A percentile compares a stretch with the other conserved stretches of the same genome.
These are phyloP conservation scores for Rutidosis leptorrhynchoides DNA, from an alignment of 129 eudicot genomes.

Conservation along the genomic window DNA sequence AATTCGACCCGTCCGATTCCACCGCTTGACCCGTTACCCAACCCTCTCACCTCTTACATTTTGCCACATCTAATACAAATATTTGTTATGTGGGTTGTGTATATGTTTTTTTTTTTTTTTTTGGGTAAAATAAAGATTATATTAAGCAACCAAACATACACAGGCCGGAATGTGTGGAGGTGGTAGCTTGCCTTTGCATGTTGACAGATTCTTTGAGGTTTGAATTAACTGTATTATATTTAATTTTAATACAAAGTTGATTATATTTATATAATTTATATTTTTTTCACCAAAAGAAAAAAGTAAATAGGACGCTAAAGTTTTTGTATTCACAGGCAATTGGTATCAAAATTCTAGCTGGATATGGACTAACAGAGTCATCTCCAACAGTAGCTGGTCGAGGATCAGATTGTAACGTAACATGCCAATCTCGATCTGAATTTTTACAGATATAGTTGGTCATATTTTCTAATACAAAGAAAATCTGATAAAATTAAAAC, in stretches of 20 bases:
- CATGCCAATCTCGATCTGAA: slow-evolving; percentile 4
- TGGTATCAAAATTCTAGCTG: slow-evolving; percentile 69
- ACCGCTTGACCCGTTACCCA: background rate
- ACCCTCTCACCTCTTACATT: background rate
- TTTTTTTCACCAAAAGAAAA: no score
- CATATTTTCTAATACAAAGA: background rate
- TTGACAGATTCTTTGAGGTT: slow-evolving; percentile 95
- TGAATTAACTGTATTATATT: slow-evolving; percentile 20
- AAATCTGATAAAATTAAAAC: background rate
- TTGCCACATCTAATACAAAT: background rate
- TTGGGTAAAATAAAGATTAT: no score
- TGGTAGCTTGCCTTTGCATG: slow-evolving; percentile 78
- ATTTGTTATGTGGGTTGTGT: background rate
- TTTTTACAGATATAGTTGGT: background rate
- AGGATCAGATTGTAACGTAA: slow-evolving; percentile 56
- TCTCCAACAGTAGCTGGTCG: slow-evolving; percentile 85
- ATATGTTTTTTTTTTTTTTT: no score
- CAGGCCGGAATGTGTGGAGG: slow-evolving; percentile 97
- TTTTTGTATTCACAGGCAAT: slow-evolving; percentile 60
- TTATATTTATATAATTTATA: no score
- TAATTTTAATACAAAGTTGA: slow-evolving; percentile 16
- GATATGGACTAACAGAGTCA: slow-evolving; percentile 89
- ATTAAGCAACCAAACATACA: no score
- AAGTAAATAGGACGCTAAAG: no score
- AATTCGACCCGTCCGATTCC: background rate